Conservation (phyloP, 1,139 yeast species). For the Debaryomyces singareniensis region DNA sequence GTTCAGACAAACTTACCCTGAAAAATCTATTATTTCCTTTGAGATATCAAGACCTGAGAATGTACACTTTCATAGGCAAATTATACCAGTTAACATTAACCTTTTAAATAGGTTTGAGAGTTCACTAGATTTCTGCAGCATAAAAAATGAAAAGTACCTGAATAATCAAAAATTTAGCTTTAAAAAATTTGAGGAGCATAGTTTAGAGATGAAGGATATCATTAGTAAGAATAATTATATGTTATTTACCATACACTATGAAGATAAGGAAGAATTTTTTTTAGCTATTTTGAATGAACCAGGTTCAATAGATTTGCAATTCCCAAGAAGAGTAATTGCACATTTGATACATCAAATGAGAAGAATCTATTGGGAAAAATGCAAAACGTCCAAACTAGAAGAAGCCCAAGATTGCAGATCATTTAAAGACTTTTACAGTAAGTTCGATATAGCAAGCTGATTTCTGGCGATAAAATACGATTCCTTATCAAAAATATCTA, state of each 20-base stretch:
- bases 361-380: slow-evolving; percentile 67
- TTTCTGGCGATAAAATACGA: slow-evolving; percentile 1
- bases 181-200: slow-evolving; percentile 19
- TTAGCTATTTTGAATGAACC: slow-evolving; percentile 18
- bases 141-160: slow-evolving; percentile 45
- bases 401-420: slow-evolving; percentile 58
- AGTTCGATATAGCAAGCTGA: slow-evolving; percentile 34
- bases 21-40: slow-evolving; percentile 47
- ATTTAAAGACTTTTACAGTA: slow-evolving; percentile 45
- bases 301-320: slow-evolving; percentile 56
- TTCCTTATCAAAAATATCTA: neutral
- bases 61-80: slow-evolving; percentile 63
- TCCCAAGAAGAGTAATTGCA: slow-evolving; percentile 73
- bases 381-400: slow-evolving; percentile 50
- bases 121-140: slow-evolving; percentile 28
- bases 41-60: slow-evolving; percentile 53
- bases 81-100: slow-evolving; percentile 49
- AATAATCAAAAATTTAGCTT: slow-evolving; percentile 41
- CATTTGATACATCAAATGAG: slow-evolving; percentile 51
- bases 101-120: slow-evolving; percentile 28
- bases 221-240: slow-evolving; percentile 35
- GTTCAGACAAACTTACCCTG: slow-evolving; percentile 27
- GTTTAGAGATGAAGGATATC: slow-evolving; percentile 15
- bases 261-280: slow-evolving; percentile 13
- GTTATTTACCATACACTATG: slow-evolving; percentile 24